Conservation (phyloP, 768 basidiomycete genomes). For the Omphalotus guepiniiformis region DNA sequence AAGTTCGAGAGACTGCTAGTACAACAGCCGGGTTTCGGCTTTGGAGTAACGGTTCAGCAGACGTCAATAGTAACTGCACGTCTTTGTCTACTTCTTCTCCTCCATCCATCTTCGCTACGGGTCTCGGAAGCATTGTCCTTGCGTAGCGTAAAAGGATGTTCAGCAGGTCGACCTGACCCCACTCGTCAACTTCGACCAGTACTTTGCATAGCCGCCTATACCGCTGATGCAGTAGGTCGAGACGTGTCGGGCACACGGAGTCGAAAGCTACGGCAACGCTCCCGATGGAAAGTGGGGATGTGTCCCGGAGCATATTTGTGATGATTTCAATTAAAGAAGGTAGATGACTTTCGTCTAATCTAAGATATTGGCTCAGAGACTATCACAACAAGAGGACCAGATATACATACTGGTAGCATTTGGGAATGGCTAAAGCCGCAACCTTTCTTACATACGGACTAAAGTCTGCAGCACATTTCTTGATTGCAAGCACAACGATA, state of each 20-base stretch:
- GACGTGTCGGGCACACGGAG: conserved; percentile 77
- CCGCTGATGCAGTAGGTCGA: conserved; percentile 86
- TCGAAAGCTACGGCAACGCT: conserved; percentile 84
- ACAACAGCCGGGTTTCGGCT: conserved; percentile 89
- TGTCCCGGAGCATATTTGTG: conserved; percentile 60
- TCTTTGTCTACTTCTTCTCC: conserved; percentile 72
- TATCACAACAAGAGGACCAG: background rate
- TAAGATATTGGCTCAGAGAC: conserved; percentile 25
- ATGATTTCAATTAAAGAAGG: conserved; percentile 68
- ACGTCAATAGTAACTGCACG: conserved; percentile 66
- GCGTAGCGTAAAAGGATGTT: conserved; percentile 80
- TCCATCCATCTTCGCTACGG: conserved; percentile 31
- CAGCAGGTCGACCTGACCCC: conserved; percentile 86
- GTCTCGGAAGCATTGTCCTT: conserved; percentile 74
- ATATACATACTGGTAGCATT: conserved; percentile 60
- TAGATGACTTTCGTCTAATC: conserved; percentile 71
- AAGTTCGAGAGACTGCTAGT: conserved; percentile 64
- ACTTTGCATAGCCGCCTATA: conserved; percentile 80
- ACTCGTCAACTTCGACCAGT: conserved; percentile 92
- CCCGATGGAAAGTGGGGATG: conserved; percentile 85
- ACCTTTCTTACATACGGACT: conserved; percentile 95
- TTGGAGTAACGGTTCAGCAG: conserved; percentile 74
- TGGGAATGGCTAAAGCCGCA: conserved; percentile 85
- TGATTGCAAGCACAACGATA: conserved; percentile 82
- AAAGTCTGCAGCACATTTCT: conserved; percentile 86